Conservation (phyloP, 2,329 filamentous ascomycete genomes). For the Cladophialophora psammophila region DNA sequence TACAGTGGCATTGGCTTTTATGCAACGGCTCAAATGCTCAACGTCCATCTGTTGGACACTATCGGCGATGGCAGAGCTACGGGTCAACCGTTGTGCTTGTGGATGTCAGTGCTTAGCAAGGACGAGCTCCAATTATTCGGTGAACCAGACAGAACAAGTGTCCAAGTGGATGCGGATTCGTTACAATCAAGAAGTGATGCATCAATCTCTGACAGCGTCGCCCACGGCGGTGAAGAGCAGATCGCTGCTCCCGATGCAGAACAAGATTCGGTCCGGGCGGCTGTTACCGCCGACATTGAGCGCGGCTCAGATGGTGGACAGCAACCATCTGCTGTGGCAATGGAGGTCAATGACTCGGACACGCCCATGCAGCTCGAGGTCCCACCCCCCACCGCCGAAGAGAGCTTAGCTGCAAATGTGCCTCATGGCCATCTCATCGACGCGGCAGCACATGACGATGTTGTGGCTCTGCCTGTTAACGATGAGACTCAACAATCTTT, state of each 20-base stretch:
- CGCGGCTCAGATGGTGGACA: constrained; percentile 6
- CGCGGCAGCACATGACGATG: constrained; percentile 28
- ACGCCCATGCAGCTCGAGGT: constrained; percentile 31
- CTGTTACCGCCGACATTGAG: constrained; percentile 30
- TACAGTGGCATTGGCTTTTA: constrained; percentile 31
- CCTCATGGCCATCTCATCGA: constrained; percentile 38
- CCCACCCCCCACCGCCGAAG: constrained; percentile 28
- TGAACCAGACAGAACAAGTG: constrained; percentile 22
- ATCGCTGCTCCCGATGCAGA: constrained; percentile 33
- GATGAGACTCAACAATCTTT: neutral
- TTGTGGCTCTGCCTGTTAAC: neutral
- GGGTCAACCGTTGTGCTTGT: constrained; percentile 34
- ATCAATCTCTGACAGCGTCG: neutral
- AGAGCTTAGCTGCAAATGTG: constrained; percentile 25
- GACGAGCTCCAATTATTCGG: constrained; percentile 36
- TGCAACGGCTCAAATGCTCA: constrained; percentile 26
- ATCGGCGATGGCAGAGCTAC: constrained; percentile 10
- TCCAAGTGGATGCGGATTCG: neutral
- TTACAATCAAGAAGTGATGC: constrained; percentile 7
- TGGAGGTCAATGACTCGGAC: constrained; percentile 28
- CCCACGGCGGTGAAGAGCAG: constrained; percentile 12
- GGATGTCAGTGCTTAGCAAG: constrained; percentile 37
- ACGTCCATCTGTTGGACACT: constrained; percentile 22
- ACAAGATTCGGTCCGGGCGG: constrained; percentile 37
- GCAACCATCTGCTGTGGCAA: constrained; percentile 9